A percentile compares a stretch with the other conserved stretches of the same genome.
Conservation (phyloP, 2,329 filamentous ascomycete species). For the Fusarium siculi region DNA sequence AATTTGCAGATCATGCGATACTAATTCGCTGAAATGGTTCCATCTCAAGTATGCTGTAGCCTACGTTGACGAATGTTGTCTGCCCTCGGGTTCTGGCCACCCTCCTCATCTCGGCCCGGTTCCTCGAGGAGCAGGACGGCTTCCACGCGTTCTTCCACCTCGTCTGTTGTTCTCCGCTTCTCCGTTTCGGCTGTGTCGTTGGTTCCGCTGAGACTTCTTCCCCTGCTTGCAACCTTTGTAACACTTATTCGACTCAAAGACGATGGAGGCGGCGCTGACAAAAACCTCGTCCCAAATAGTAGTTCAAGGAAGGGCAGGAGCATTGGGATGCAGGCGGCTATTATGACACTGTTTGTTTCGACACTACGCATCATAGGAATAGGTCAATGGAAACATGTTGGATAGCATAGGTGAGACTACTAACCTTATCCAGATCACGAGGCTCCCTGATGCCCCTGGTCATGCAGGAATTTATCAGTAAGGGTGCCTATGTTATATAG, state of each 20-base stretch:
- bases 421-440: not conserved
- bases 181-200: not conserved
- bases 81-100: not conserved
- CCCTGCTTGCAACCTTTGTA: not conserved
- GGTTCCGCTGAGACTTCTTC: not conserved
- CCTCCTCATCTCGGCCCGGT: not conserved
- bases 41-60: not conserved
- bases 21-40: too few species aligned
- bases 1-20: too few species aligned
- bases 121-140: not conserved
- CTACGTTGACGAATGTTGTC: not conserved
- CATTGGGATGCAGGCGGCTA: not conserved
- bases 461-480: not conserved
- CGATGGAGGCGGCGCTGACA: not conserved
- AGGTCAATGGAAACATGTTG: not conserved
- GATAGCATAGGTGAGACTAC: not conserved
- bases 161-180: not conserved
- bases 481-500: not conserved
- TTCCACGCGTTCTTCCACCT: not conserved
- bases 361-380: not conserved
- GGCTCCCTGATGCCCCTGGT: not conserved
- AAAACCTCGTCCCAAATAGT: not conserved
- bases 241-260: not conserved
- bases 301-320: not conserved
- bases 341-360: not conserved